phyloP scores from a whole-genome alignment of 2,329 filamentous ascomycete species.

The Penicillium sclerotigenum region DNA sequence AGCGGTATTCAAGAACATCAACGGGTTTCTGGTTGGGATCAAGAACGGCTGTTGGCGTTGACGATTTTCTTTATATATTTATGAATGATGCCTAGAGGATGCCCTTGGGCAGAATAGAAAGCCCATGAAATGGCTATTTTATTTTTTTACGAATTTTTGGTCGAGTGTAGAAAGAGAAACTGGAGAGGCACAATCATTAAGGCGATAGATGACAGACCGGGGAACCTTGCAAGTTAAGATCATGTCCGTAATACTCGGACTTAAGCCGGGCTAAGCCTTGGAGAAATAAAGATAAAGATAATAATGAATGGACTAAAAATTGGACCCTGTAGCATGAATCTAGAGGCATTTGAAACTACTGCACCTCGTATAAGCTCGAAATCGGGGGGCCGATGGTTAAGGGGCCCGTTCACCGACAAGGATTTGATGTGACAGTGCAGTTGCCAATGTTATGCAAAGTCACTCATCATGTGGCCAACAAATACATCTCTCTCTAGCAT shows the following conservation, averaged over 20 bases:
- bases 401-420: too few relatives aligned
- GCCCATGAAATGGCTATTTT: slow-evolving; percentile 5
- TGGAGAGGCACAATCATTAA: not conserved
- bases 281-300: not conserved
- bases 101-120: slow-evolving; percentile 18
- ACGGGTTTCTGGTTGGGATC: slow-evolving; percentile 11
- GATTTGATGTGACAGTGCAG: not conserved
- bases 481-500: not conserved
- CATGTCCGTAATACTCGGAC: not conserved
- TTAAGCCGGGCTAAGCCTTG: not conserved
- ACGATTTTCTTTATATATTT: slow-evolving; percentile 13
- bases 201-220: not conserved
- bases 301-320: not conserved
- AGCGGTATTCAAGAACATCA: slow-evolving; percentile 5
- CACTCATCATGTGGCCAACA: not conserved
- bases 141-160: not conserved
- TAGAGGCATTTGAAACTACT: not conserved
- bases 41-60: slow-evolving; percentile 3
- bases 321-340: not conserved
- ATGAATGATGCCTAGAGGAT: slow-evolving; percentile 23
- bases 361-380: not conserved
- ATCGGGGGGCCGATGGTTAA: too few relatives aligned
- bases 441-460: not conserved
- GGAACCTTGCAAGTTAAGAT: slow-evolving; percentile 12
- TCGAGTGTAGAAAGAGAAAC: not conserved